Evolutionary conservation across 2,329 filamentous ascomycete species (phyloP), one percentile per base, ranked within the genome.

Genomic region (Calonectria naviculata): DNA sequence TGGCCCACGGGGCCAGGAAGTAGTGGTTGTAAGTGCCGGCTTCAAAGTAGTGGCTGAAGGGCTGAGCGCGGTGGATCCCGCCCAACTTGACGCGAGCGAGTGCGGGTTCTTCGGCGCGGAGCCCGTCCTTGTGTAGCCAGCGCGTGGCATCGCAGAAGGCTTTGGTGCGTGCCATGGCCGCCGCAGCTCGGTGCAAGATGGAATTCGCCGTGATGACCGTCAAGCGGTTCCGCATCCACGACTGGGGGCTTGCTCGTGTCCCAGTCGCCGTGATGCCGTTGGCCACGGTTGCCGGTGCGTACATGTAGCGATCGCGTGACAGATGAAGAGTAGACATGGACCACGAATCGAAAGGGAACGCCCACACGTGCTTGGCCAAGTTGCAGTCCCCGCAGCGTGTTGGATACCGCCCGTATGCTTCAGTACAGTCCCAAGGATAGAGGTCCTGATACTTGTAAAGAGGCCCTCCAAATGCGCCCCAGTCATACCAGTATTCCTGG

Each of bases 371-470:
- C 21, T 58, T 58, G 12, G 52, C 21, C 21, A 58, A 28, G 21
- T 58, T 58, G 52, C 52, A 58, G 2, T n/a, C 34, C 21, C 52
- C 52, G 24, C 52, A 58, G 21, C 52, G 52, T 17, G 52, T 58
- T 28, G 52, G 52, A 24, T 58, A 58, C 21, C 52, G n/a, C 15
- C 52, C 52, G 64, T 83, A 86, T 1, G 85, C 85, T 70, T 86
- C 84, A 5, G 85, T 87, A 73, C 85, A 87, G 68, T 87, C 85
- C 85, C 85, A 87, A 0, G 84, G 85, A 56, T 87, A 87, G 19
- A 85, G 52, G 62, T 83, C 80, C 64, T 85, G 84, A 56, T 85
- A 82, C 13, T 69, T 75, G 72, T 86, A 87, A 0, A 85, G 70
- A 0, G 79, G 80, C 4, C 76, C 78, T 1, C 78, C 81, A 66